phyloP scores from a whole-genome alignment of 2,329 filamentous ascomycete genomes.

The Geoglossum cookeanum region DNA sequence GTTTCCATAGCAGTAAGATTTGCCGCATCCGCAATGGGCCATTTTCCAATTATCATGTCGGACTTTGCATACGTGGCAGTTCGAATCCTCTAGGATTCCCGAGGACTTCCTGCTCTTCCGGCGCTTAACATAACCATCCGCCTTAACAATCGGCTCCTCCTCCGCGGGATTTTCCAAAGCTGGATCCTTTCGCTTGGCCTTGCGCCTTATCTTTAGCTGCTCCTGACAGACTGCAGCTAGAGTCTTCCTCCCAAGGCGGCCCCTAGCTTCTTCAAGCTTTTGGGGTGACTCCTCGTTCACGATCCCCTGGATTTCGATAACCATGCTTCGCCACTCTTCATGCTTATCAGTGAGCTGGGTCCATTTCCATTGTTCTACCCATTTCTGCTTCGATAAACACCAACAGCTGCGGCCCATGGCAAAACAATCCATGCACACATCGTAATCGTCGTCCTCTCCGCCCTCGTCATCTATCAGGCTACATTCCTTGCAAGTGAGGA shows the following conservation, averaged over 20 bases:
- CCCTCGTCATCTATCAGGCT: slow-evolving; percentile 37
- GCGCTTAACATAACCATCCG: slow-evolving; percentile 43
- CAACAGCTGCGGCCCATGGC: slow-evolving; percentile 89
- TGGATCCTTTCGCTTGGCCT: slow-evolving; percentile 26
- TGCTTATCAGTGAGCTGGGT: slow-evolving; percentile 56
- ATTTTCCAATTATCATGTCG: slow-evolving; percentile 71
- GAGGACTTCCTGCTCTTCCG: slow-evolving; percentile 29
- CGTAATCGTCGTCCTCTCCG: slow-evolving; percentile 70
- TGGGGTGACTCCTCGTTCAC: slow-evolving; percentile 49
- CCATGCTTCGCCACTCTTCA: slow-evolving; percentile 62
- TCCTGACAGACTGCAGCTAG: slow-evolving; percentile 89
- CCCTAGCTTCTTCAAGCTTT: slow-evolving; percentile 50
- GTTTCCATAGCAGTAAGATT: slow-evolving; percentile 81
- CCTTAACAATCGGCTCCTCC: slow-evolving; percentile 37
- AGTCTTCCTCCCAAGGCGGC: slow-evolving; percentile 51
- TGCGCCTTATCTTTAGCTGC: slow-evolving; percentile 57
- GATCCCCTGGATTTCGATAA: slow-evolving; percentile 54
- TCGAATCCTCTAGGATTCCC: slow-evolving; percentile 20
- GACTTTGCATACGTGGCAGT: slow-evolving; percentile 70
- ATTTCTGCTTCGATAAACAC: slow-evolving; percentile 68
- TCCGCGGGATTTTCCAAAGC: slow-evolving; percentile 20
- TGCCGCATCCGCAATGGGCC: slow-evolving; percentile 57
- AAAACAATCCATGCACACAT: slow-evolving; percentile 96
- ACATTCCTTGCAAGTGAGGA: slow-evolving; percentile 79
- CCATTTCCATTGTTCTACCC: slow-evolving; percentile 91